Base-by-base conservation (phyloP, 805 yeast species). In the Candida ponderosae region DNA sequence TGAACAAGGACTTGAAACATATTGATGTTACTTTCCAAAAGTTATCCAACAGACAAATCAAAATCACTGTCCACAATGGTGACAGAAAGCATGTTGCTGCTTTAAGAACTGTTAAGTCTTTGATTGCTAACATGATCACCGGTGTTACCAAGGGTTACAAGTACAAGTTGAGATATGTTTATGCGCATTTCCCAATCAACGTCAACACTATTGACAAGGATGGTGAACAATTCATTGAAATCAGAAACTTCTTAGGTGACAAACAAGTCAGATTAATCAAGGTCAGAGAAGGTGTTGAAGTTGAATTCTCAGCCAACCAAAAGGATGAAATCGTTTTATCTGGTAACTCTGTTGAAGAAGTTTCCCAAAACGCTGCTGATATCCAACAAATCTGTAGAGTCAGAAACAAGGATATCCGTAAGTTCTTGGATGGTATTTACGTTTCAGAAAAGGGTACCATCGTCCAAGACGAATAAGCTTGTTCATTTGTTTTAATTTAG, bases 111-210 rank as follows among this genome's bases (percentile, higher is more conserved):
- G 97, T 93, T 70, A 89, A 87, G 76, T 86, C 97, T 52, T 75
- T 93, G 66, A 77, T 93, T 60, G 65, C 86, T 65, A 93, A 93
- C 85, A 72, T 93, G 80, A 70, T 93, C 73, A 85, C 84, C 56
- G 99, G 99, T 84, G 98, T 93, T 66, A 93, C 98, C 68, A 81
- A 81, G 77, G 98, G 97, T 72, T 90, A 74, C 95, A 81, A 85
- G 75, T 93, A 93, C 93, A 93, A 93, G 85, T 83, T 93, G 97
- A 88, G 97, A 80, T 89, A 87, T 71, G 98, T 93, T 51, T 94
- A 90, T 68, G 99, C 98, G 81, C 98, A 93, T 86, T 93, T 93
- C 96, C 99, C 98, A 70, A 93, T 94, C 74, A 93, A 93, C 74
- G 96, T 93, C 56, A 90, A 89, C 78, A 69, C 88, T 55, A 66